Conservation (phyloP, 2,329 filamentous ascomycete species). For the Conoideocrella luteorostrata region DNA sequence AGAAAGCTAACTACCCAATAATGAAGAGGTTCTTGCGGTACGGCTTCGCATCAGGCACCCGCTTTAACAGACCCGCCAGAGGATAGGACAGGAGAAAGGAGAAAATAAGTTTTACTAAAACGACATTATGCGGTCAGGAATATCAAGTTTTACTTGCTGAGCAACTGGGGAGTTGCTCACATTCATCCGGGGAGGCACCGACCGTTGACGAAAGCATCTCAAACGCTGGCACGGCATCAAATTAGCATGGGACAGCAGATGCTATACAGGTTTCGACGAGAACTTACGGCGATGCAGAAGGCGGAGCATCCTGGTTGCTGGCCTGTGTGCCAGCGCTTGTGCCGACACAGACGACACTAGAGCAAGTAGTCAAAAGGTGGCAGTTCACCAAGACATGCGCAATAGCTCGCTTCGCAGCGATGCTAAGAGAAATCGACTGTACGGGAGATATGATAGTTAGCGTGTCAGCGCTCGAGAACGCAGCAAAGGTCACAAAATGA, state of each 20-base stretch:
- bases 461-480: no score
- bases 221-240: constrained; percentile 21
- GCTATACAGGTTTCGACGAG: not conserved
- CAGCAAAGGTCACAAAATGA: no score
- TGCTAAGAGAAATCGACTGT: no score
- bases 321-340: not conserved
- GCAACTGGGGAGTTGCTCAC: constrained; percentile 18
- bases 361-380: not conserved
- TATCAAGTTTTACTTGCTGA: not conserved
- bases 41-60: constrained; percentile 78
- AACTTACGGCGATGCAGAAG: constrained; percentile 19
- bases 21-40: constrained; percentile 84
- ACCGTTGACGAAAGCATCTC: constrained; percentile 24
- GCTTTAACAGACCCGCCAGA: constrained; percentile 79
- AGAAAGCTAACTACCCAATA: constrained; percentile 50
- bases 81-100: constrained; percentile 91
- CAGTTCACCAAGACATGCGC: not conserved
- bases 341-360: not conserved
- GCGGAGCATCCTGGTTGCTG: constrained; percentile 12
- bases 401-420: no score
- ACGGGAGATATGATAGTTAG: no score
- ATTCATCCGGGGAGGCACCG: constrained; percentile 32
- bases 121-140: not conserved
- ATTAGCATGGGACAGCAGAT: not conserved
- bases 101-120: constrained; percentile 81